A percentile compares a stretch with the other conserved stretches of the same genome.
Evolutionary conservation across 2,329 filamentous ascomycete genomes (phyloP).

Genomic region (Apiospora phragmitis): DNA sequence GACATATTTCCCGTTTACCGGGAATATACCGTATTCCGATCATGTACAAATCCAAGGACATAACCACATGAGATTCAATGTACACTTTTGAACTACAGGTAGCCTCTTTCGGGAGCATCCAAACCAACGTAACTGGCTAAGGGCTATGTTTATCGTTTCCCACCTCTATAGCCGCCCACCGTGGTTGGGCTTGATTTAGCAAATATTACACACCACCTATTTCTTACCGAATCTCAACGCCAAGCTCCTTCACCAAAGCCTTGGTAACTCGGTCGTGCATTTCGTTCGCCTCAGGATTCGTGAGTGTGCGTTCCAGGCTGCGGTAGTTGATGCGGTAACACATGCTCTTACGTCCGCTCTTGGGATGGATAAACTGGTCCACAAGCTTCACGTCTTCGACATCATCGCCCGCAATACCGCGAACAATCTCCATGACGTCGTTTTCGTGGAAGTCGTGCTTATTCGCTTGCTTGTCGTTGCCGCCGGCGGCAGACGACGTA

Average conservation of each 20-base stretch:
- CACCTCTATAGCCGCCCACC: background rate
- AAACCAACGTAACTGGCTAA: background rate
- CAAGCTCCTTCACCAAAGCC: constrained; percentile 68
- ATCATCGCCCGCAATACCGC: constrained; percentile 76
- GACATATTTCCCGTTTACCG: too few species aligned
- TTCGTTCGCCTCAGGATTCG: constrained; percentile 75
- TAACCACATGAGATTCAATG: background rate
- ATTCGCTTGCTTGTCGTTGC: constrained; percentile 40
- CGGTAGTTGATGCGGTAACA: constrained; percentile 95
- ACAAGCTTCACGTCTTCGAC: constrained; percentile 86
- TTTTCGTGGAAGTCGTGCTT: constrained; percentile 78
- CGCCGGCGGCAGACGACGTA: constrained; percentile 47
- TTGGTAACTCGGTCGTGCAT: constrained; percentile 69
- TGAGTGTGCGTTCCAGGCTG: constrained; percentile 87
- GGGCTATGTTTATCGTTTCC: background rate
- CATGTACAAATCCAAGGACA: background rate
- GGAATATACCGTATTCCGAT: background rate
- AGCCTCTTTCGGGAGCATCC: background rate
- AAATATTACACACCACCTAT: background rate
- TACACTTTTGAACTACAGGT: background rate
- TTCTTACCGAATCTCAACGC: constrained; percentile 72
- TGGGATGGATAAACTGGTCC: constrained; percentile 87
- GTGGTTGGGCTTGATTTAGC: background rate
- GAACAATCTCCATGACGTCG: constrained; percentile 94
- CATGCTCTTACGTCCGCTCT: constrained; percentile 78